These are phyloP conservation scores for Capsella bursapastoris DNA, from an alignment of 345 rosid species.

Conservation along the genomic window DNA sequence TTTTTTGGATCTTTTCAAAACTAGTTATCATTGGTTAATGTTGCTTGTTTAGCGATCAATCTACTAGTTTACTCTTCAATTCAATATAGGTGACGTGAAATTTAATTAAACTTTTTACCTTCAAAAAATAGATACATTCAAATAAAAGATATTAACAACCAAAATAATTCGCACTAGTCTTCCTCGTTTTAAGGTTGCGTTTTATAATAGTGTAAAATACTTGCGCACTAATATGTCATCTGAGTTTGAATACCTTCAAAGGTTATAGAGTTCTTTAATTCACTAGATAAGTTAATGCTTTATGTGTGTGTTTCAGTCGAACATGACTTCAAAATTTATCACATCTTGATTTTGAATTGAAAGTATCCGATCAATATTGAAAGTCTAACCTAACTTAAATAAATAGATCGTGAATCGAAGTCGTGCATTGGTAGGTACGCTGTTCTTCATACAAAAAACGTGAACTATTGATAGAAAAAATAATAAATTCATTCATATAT, in stretches of 20 bases:
- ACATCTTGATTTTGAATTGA: neutral
- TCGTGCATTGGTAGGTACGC: slow-evolving; percentile 12
- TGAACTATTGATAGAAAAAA: slow-evolving; percentile 5
- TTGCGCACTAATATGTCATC: neutral
- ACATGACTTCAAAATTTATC: neutral
- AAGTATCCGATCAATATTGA: neutral
- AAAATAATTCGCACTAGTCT: neutral
- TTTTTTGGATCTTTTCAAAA: neutral
- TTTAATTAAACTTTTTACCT: neutral
- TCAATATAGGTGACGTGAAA: neutral
- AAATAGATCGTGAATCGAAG: neutral
- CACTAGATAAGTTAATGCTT: neutral
- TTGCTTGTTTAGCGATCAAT: neutral
- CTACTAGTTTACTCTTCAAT: neutral
- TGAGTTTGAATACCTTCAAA: neutral
- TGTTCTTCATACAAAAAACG: slow-evolving; percentile 15
- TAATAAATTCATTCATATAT: neutral
- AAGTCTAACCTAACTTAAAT: neutral
- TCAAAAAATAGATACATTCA: neutral
- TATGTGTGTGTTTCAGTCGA: neutral
- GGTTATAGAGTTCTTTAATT: neutral
- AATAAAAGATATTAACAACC: neutral
- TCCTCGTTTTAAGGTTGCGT: neutral
- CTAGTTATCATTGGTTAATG: neutral
- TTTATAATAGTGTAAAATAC: neutral